Percentiles rank a stretch among this genome's conserved stretches.
phyloP scores from a whole-genome alignment of 768 basidiomycete genomes.

The Epithele typhae region DNA sequence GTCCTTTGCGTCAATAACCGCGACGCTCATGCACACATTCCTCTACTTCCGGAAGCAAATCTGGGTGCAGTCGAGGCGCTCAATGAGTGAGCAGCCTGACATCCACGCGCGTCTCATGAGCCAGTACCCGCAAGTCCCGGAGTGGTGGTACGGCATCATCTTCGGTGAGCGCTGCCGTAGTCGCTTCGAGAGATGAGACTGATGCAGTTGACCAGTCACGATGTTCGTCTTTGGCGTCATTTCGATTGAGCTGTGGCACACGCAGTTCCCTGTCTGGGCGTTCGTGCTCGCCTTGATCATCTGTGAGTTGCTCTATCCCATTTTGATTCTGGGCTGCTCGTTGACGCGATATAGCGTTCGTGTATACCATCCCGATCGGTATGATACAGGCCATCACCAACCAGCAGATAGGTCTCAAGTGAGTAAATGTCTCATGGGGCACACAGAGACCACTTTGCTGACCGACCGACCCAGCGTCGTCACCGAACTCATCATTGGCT shows the following conservation, averaged over 20 bases:
- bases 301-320: slow-evolving; percentile 3
- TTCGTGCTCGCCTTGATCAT: slow-evolving; percentile 48
- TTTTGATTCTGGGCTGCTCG: neutral
- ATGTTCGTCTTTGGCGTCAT: slow-evolving; percentile 61
- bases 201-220: slow-evolving; percentile 26
- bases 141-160: slow-evolving; percentile 47
- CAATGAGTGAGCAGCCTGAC: slow-evolving; percentile 44
- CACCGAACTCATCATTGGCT: slow-evolving; percentile 71
- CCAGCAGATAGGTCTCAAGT: slow-evolving; percentile 61
- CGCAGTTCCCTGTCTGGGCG: slow-evolving; percentile 66
- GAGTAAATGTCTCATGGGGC: slow-evolving; percentile 20
- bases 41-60: slow-evolving; percentile 45
- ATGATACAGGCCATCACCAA: slow-evolving; percentile 83
- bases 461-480: slow-evolving; percentile 43
- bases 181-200: neutral
- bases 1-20: slow-evolving; percentile 34
- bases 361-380: slow-evolving; percentile 77
- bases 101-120: slow-evolving; percentile 49
- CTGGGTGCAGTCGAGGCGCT: slow-evolving; percentile 36
- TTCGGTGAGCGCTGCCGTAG: slow-evolving; percentile 27
- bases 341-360: slow-evolving; percentile 28
- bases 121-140: slow-evolving; percentile 41
- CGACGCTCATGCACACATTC: slow-evolving; percentile 41
- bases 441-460: slow-evolving; percentile 5
- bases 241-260: slow-evolving; percentile 61